Percentiles rank a stretch among this genome's conserved stretches.
These are phyloP conservation scores for Chytriomyces sp. DNA, from an alignment of 192 early-diverging fungal genomes.

Conservation along the genomic window DNA sequence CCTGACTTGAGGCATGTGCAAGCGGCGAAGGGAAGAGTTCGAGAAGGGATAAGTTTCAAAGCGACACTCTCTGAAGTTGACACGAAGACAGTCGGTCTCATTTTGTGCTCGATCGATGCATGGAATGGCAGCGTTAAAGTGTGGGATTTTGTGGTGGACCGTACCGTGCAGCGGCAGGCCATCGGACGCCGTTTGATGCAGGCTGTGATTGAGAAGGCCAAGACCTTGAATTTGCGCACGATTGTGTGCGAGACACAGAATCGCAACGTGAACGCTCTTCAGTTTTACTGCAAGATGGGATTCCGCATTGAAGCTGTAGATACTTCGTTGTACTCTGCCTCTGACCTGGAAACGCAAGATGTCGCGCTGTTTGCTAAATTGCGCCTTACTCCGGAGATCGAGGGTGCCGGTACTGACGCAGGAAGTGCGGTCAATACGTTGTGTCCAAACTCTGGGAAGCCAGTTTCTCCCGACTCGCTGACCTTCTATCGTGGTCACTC, in stretches of 20 bases:
- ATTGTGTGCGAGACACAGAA: conserved; percentile 16
- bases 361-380: not conserved
- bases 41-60: not conserved
- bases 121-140: not conserved
- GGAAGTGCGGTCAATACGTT: not conserved
- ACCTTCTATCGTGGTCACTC: not conserved
- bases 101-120: not conserved
- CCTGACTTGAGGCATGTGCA: not conserved
- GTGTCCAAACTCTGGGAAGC: conserved; percentile 7
- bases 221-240: not conserved
- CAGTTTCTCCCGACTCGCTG: not conserved
- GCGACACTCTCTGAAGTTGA: not conserved
- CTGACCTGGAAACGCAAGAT: conserved; percentile 1
- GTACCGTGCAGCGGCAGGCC: not conserved
- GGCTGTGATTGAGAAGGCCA: not conserved
- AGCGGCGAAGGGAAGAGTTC: not conserved
- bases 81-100: not conserved
- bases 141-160: not conserved
- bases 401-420: too few relatives aligned
- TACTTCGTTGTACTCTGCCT: not conserved
- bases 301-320: conserved; percentile 1
- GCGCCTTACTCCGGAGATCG: too few relatives aligned
- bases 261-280: not conserved
- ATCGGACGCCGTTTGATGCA: not conserved
- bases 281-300: conserved; percentile 1